A percentile compares a stretch with the other conserved stretches of the same genome.
Evolutionary conservation across 2,329 filamentous ascomycete genomes (phyloP).

Genomic region (Phaeosphaeria sp.): DNA sequence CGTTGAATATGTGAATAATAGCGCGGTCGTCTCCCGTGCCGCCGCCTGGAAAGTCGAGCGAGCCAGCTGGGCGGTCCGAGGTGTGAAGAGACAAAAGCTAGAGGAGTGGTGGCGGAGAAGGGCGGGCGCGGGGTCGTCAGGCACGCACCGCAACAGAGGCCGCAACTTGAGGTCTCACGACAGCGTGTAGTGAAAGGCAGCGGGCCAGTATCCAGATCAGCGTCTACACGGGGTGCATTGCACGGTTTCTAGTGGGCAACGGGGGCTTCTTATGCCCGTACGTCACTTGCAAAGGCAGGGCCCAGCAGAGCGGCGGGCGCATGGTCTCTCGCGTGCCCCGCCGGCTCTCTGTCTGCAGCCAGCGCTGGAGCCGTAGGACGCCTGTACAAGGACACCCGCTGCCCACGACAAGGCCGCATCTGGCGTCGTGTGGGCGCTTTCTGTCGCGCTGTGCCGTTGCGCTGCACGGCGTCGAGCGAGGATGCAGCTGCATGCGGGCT

Average conservation of each 20-base stretch:
- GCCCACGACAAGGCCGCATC: neutral
- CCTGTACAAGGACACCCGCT: slow-evolving; percentile 3
- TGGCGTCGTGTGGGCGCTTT: slow-evolving; percentile 2
- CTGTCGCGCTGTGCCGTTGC: slow-evolving; percentile 5
- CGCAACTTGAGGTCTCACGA: slow-evolving; percentile 13
- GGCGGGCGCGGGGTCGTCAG: slow-evolving; percentile 14
- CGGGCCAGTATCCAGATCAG: slow-evolving; percentile 27
- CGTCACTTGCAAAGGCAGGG: slow-evolving; percentile 18
- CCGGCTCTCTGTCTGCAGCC: slow-evolving; percentile 9
- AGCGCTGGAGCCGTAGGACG: neutral
- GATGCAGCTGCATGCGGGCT: slow-evolving; percentile 18
- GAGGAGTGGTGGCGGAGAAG: slow-evolving; percentile 15
- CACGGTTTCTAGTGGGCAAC: slow-evolving; percentile 38
- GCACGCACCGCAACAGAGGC: slow-evolving; percentile 3
- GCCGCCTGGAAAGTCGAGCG: slow-evolving; percentile 2
- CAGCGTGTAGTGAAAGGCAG: slow-evolving; percentile 4
- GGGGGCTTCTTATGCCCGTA: slow-evolving; percentile 16
- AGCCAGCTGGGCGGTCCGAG: neutral
- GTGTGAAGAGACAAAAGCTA: neutral
- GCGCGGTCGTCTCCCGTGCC: slow-evolving; percentile 1
- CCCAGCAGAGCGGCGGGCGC: slow-evolving; percentile 17
- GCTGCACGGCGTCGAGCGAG: slow-evolving; percentile 2
- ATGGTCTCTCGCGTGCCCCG: slow-evolving; percentile 23
- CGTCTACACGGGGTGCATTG: slow-evolving; percentile 36
- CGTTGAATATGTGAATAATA: slow-evolving; percentile 25